Evolutionary conservation across 495 filamentous ascomycete genomes (phyloP), one percentile per base, ranked within the genome.

Genomic region (Choiromyces venosus): DNA sequence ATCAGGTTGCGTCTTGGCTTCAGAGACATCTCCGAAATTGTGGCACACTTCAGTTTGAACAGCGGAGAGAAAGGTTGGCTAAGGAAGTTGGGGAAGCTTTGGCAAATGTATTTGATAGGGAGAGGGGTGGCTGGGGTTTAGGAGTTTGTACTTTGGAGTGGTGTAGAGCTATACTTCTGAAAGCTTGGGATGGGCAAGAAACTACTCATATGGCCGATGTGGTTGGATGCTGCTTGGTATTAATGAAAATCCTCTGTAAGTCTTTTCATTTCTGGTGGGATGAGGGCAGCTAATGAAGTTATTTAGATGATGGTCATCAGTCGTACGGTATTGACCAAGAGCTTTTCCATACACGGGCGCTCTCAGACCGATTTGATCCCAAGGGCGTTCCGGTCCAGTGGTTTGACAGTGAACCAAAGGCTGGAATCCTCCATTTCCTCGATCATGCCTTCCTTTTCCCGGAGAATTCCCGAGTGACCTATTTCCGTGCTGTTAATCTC

Each of bases 401-500:
- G 91, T 82, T 91, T n/a, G 84, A 85, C 18, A 86, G 70, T 84
- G 21, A 65, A 9, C 33, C 70, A 83, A 1, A 89, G 87, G 35
- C 65, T n/a, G 67, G 65, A 73, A 88, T 84, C 4, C 82, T 91
- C 44, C 94, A 97, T 81, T 83, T 97, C 1, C 84, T 97, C 4
- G 90, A 92, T 56, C 92, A 91, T 74, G 87, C 92, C 1, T 97
- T 92, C 81, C 84, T 97, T 0, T 97, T 97, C 68, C 88, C 86
- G 37, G 88, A 89, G 0, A 85, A 89, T 0, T 87, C 87, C 18
- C 83, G 95, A 10, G 90, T 96, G 46, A 90, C 89, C 0, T 96
- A 93, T 79, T 97, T 97, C 78, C 91, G 94, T 5, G 87, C 93
- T n/a, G 88, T 97, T 72, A 97, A 97, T 78, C 91, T 91, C 76